Evolutionary conservation across 805 yeast species (phyloP).

Genomic region (Saturnispora quitensis): DNA sequence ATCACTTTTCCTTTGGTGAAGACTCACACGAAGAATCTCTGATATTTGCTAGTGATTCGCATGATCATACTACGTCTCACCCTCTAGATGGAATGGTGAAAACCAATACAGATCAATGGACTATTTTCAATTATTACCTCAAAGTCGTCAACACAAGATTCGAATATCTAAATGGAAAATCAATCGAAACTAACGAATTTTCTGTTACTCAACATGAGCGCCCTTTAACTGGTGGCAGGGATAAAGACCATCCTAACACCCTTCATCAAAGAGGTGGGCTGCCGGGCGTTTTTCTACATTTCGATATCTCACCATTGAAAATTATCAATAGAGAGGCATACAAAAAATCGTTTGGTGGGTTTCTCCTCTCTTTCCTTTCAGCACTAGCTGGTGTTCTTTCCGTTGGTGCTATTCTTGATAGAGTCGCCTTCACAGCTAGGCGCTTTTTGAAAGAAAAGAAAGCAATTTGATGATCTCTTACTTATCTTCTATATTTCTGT

Average conservation of each 20-base stretch:
- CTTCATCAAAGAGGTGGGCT: constrained; percentile 75
- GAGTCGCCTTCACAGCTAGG: constrained; percentile 84
- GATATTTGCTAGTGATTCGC: constrained; percentile 10
- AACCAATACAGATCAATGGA: constrained; percentile 40
- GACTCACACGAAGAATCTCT: constrained; percentile 27
- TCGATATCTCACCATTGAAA: constrained; percentile 89
- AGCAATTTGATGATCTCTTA: constrained; percentile 8
- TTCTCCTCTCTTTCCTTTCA: constrained; percentile 72
- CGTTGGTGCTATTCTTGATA: constrained; percentile 82
- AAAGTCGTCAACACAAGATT: constrained; percentile 88
- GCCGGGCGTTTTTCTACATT: constrained; percentile 81
- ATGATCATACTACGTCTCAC: constrained; percentile 38
- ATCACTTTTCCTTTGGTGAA: constrained; percentile 79
- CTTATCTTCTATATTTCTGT: not conserved
- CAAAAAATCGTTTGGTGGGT: constrained; percentile 73
- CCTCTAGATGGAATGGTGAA: constrained; percentile 56
- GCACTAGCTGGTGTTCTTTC: constrained; percentile 91
- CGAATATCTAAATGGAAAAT: constrained; percentile 49
- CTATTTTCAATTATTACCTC: constrained; percentile 66
- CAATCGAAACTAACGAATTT: constrained; percentile 79
- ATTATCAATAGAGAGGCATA: constrained; percentile 75
- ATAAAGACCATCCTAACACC: constrained; percentile 85
- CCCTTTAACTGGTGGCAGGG: constrained; percentile 78
- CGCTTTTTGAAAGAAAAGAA: constrained; percentile 63
- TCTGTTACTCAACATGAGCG: constrained; percentile 83